Conservation (phyloP, 768 basidiomycete species). For the Xanthoconium stramineum region DNA sequence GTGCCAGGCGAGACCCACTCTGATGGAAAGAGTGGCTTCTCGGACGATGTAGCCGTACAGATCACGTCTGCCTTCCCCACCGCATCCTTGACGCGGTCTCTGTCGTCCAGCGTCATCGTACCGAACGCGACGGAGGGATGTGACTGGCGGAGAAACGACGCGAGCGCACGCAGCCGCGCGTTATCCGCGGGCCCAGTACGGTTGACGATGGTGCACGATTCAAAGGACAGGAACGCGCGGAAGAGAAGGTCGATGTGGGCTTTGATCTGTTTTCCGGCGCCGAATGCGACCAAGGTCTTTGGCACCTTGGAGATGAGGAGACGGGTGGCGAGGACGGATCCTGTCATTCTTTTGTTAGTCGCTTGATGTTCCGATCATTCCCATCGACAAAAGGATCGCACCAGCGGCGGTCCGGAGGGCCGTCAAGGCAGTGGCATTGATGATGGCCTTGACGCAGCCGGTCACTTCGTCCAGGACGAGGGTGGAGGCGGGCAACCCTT, state of each 20-base stretch:
- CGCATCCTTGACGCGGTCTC: slow-evolving; percentile 1
- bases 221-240: slow-evolving; percentile 52
- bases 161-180: slow-evolving; percentile 42
- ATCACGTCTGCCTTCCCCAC: slow-evolving; percentile 44
- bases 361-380: not conserved
- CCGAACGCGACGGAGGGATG: slow-evolving; percentile 27
- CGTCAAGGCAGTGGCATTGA: slow-evolving; percentile 78
- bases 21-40: slow-evolving; percentile 65
- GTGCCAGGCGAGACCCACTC: slow-evolving; percentile 58
- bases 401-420: slow-evolving; percentile 83
- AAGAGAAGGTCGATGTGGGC: slow-evolving; percentile 65
- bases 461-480: slow-evolving; percentile 69
- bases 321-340: slow-evolving; percentile 63
- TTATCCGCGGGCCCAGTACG: too few species aligned
- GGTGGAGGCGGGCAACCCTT: slow-evolving; percentile 75
- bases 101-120: slow-evolving; percentile 7
- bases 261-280: slow-evolving; percentile 68
- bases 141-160: slow-evolving; percentile 22
- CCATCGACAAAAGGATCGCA: slow-evolving; percentile 23
- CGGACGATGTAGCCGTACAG: slow-evolving; percentile 72
- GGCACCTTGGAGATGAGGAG: slow-evolving; percentile 47
- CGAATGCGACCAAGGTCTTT: slow-evolving; percentile 55
- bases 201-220: slow-evolving; percentile 57
- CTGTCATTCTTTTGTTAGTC: slow-evolving; percentile 33
- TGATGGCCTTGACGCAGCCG: slow-evolving; percentile 66